phyloP scores from a whole-genome alignment of 2,329 filamentous ascomycete species.

The Aspergillus sp. region DNA sequence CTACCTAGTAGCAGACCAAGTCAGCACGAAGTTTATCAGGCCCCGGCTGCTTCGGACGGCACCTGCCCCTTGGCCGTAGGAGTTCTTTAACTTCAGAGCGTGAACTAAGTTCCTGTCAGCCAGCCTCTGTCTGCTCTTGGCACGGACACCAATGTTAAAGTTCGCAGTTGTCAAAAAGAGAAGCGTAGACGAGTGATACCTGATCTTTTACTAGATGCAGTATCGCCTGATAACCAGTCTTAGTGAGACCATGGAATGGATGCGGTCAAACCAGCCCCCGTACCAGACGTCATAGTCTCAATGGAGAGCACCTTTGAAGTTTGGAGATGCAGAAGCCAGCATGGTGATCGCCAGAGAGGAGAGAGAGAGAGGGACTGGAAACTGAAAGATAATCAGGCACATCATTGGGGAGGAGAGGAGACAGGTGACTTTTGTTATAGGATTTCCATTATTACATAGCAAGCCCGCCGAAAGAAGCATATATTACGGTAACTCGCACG shows the following conservation, averaged over 20 bases:
- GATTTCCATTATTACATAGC: neutral
- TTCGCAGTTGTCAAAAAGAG: neutral
- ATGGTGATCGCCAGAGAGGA: too few species aligned
- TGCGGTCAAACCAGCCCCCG: neutral
- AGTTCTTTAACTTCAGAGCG: neutral
- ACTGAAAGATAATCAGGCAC: too few species aligned
- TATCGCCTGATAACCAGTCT: neutral
- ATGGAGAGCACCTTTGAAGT: neutral
- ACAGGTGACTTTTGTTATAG: neutral
- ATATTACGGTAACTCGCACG: neutral
- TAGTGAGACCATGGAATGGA: neutral
- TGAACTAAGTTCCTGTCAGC: neutral
- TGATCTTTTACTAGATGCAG: neutral
- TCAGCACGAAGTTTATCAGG: neutral
- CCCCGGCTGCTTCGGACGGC: neutral
- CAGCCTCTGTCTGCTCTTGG: neutral
- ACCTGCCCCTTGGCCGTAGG: neutral
- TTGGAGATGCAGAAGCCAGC: too few species aligned
- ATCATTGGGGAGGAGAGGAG: neutral
- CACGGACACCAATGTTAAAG: neutral
- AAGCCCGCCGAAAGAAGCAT: neutral
- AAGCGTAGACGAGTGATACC: neutral
- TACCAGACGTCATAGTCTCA: neutral
- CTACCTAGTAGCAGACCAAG: neutral
- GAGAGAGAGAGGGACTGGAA: too few species aligned